Base-by-base conservation (phyloP, 306 rosid species). In the Pyrus communis region DNA sequence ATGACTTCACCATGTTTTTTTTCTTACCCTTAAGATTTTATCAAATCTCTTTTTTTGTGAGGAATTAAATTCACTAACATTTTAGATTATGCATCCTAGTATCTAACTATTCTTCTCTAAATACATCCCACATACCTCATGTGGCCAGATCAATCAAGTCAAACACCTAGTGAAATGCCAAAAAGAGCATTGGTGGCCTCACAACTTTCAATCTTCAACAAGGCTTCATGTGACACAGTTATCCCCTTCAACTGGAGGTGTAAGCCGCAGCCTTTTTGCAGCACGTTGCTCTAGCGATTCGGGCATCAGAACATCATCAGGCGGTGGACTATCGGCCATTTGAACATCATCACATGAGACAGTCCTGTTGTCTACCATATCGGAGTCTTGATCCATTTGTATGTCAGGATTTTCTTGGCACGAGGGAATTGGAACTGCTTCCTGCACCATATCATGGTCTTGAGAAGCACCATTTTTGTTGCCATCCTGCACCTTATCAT, bases 241-340 rank as follows among this genome's bases (percentile, higher is more conserved):
- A 49, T 62, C 79, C 67, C 63, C 79, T 70, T 84, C 78, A 17
- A 5, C 42, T 45, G 79, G 75, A 59, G 73, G 69, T 52, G 72
- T 49, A 68, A 78, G 76, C 72, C 76, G 81, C 71, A 75, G 77
- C 81, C 79, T 87, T 82, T 93, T 91, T 4, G 89, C 85, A 75
- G 93, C 82, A 19, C 27, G 90, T 77, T 88, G 85, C 80, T 80
- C 94, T 69, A 68, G 74, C 63, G 28, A 43, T 54, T 81, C 79
- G 14, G 79, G 73, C 59, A 70, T 19, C 76, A 61, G 64, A 42
- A 25, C 77, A 77, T 81, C 81, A n/a, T 9, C 75, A 74, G 73
- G 21, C 23, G 15, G 27, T 19, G 8, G 55, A 14, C 55, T 18
- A 15, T 15, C 21, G 3, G 55, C 17, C 18, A 49, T 49, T 49